Evolutionary conservation across 306 rosid genomes (phyloP).

Genomic region (Pachyrhizus erosus): DNA sequence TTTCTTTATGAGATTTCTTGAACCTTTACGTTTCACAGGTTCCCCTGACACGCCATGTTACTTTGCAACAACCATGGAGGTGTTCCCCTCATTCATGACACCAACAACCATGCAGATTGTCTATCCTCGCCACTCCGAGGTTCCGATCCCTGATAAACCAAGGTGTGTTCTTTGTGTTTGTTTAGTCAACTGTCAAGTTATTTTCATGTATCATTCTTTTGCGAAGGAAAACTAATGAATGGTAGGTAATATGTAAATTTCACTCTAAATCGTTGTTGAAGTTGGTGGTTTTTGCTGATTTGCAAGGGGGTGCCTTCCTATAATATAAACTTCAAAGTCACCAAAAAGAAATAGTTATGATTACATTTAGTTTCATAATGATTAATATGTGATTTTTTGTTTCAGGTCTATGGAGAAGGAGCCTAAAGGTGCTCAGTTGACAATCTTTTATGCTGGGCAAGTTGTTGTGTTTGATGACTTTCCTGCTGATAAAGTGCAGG

Average conservation of each 20-base stretch:
- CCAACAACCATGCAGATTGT: not conserved
- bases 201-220: too few relatives aligned
- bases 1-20: conserved; percentile 1
- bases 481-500: conserved; percentile 74
- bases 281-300: too few relatives aligned
- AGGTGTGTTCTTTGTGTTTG: conserved; percentile 35
- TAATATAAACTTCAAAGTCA: too few relatives aligned
- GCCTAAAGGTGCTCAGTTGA: conserved; percentile 61
- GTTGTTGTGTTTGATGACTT: conserved; percentile 70
- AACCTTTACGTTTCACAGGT: conserved; percentile 44
- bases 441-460: conserved; percentile 79
- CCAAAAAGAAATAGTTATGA: not conserved
- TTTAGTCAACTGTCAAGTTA: not conserved
- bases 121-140: not conserved
- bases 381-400: not conserved
- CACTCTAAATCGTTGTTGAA: too few relatives aligned
- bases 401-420: conserved; percentile 44
- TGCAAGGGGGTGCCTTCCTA: too few relatives aligned
- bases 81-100: conserved; percentile 51
- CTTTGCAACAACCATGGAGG: conserved; percentile 53
- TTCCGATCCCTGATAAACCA: conserved; percentile 26
- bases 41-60: conserved; percentile 53
- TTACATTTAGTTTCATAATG: not conserved
- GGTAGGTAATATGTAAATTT: too few relatives aligned
- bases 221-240: too few relatives aligned